A percentile compares a stretch with the other conserved stretches of the same genome.
These are phyloP conservation scores for Steccherinum ochraceum DNA, from an alignment of 768 basidiomycete genomes.

Conservation along the genomic window DNA sequence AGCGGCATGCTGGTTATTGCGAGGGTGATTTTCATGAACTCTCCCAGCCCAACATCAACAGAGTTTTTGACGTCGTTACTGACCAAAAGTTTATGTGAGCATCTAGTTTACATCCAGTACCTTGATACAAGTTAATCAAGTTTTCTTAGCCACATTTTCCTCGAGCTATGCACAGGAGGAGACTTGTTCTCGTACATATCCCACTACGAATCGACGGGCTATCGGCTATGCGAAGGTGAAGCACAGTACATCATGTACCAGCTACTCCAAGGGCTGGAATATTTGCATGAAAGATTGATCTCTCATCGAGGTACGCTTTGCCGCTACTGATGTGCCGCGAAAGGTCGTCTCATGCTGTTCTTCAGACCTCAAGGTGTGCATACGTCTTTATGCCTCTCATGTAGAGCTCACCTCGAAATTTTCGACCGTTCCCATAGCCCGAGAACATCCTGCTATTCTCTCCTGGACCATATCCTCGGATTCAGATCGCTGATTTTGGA, in stretches of 20 bases:
- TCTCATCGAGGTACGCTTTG: slow-evolving; percentile 65
- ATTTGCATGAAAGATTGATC: slow-evolving; percentile 65
- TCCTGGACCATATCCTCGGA: slow-evolving; percentile 81
- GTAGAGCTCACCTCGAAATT: background rate
- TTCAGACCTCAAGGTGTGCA: slow-evolving; percentile 59
- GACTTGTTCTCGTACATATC: slow-evolving; percentile 86
- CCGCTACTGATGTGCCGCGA: no score
- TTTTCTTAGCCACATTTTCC: slow-evolving; percentile 62
- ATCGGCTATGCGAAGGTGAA: slow-evolving; percentile 68
- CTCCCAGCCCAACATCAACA: slow-evolving; percentile 72
- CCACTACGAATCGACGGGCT: slow-evolving; percentile 41
- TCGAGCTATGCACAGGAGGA: slow-evolving; percentile 80
- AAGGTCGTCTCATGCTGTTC: background rate
- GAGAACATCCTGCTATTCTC: slow-evolving; percentile 77
- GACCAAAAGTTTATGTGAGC: slow-evolving; percentile 20
- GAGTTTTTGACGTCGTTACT: slow-evolving; percentile 56
- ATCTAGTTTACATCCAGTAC: background rate
- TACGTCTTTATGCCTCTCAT: background rate
- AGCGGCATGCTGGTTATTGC: background rate
- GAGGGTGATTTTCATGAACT: background rate
- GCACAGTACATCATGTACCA: slow-evolving; percentile 83
- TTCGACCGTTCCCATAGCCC: no score
- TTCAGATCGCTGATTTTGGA: slow-evolving; percentile 84
- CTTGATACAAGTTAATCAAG: background rate
- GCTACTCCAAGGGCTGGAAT: slow-evolving; percentile 60